Conservation (phyloP, 176 grass and related monocot species). For the Bothriochloa decipiens region DNA sequence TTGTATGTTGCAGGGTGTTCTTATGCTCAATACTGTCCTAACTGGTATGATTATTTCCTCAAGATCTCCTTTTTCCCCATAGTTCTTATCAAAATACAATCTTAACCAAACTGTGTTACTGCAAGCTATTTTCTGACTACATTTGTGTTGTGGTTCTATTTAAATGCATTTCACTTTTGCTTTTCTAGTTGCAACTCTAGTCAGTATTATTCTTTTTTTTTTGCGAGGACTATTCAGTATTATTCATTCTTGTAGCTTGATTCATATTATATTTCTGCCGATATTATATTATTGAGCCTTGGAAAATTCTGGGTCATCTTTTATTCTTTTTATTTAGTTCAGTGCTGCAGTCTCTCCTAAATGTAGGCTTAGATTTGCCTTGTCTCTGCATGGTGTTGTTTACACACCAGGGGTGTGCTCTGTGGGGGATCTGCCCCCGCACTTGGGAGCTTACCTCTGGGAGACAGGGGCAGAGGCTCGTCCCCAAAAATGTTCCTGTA, state of each 20-base stretch:
- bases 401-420: background rate
- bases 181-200: conserved; percentile 1
- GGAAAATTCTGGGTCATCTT: background rate
- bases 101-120: background rate
- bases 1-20: conserved; percentile 78
- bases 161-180: background rate
- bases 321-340: background rate
- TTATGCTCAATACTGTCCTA: conserved; percentile 95
- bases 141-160: background rate
- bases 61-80: background rate
- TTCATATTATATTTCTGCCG: background rate
- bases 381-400: background rate
- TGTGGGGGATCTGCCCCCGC: background rate
- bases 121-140: background rate
- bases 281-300: background rate
- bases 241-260: background rate
- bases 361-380: background rate
- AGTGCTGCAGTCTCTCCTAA: background rate
- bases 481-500: background rate
- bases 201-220: background rate
- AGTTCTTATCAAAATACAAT: background rate
- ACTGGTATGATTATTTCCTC: conserved; percentile 65
- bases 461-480: background rate
- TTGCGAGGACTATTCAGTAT: too few relatives aligned
- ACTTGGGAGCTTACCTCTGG: background rate